Conservation (phyloP, 331 rosid genomes). For the Rhamnella rubrinervis region DNA sequence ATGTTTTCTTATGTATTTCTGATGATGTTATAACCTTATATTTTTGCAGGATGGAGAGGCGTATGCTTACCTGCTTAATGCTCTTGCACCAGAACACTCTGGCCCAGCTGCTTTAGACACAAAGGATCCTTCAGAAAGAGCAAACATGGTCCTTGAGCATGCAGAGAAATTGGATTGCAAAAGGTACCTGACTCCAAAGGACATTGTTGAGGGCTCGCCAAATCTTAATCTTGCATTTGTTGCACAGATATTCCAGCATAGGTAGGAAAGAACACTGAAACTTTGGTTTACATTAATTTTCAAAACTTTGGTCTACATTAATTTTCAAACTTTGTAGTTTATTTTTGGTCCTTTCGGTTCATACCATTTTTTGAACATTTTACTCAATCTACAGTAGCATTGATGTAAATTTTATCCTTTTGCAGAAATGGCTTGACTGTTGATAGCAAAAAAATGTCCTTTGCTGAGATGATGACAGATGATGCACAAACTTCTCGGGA, state of each 20-base stretch:
- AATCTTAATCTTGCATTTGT: conserved; percentile 99
- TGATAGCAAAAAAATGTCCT: conserved; percentile 65
- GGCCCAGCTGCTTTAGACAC: conserved; percentile 59
- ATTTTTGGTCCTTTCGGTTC: not conserved
- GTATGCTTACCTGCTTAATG: conserved; percentile 86
- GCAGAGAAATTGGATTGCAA: conserved; percentile 94
- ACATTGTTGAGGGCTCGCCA: conserved; percentile 93
- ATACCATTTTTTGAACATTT: conserved; percentile 3
- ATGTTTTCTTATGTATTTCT: conserved; percentile 2
- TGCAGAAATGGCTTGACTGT: conserved; percentile 91
- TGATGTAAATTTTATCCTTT: conserved; percentile 1
- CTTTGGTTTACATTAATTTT: conserved; percentile 16
- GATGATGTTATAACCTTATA: conserved; percentile 9
- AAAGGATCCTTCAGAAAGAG: conserved; percentile 83
- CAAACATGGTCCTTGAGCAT: conserved; percentile 86
- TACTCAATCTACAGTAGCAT: not conserved
- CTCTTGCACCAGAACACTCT: conserved; percentile 94
- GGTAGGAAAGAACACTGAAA: conserved; percentile 47
- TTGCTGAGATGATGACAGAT: conserved; percentile 99
- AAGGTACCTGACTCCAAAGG: conserved; percentile 88
- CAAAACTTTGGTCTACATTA: conserved; percentile 11
- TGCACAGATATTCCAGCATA: conserved; percentile 95
- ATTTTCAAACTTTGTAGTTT: conserved; percentile 14
- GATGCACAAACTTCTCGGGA: conserved; percentile 96
- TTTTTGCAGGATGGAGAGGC: conserved; percentile 92